phyloP scores from a whole-genome alignment of 2,329 filamentous ascomycete species.

The Spiromastix sp. region DNA sequence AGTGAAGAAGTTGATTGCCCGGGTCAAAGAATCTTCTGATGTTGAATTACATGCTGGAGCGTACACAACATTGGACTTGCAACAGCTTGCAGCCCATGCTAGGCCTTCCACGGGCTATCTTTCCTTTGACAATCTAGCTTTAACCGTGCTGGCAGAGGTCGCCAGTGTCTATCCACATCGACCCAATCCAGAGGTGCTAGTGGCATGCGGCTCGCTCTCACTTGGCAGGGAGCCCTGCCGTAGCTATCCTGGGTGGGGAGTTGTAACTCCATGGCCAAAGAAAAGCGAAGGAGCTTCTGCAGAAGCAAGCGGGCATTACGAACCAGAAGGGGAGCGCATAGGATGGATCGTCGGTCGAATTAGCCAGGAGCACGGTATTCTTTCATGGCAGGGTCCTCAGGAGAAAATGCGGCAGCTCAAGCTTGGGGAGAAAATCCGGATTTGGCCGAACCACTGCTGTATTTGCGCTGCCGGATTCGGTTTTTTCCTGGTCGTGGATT shows the following conservation, averaged over 20 bases:
- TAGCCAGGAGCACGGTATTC: slow-evolving; percentile 66
- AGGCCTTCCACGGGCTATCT: slow-evolving; percentile 24
- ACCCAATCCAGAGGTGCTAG: slow-evolving; percentile 48
- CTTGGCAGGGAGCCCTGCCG: slow-evolving; percentile 63
- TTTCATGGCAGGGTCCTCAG: slow-evolving; percentile 45
- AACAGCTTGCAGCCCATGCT: slow-evolving; percentile 64
- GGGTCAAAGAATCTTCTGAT: slow-evolving; percentile 16
- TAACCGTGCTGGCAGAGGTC: slow-evolving; percentile 62
- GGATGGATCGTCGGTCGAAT: slow-evolving; percentile 59
- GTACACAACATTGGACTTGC: slow-evolving; percentile 64
- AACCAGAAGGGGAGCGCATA: slow-evolving; percentile 18
- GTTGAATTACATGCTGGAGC: slow-evolving; percentile 67
- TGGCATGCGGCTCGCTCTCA: slow-evolving; percentile 57
- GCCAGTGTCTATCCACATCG: slow-evolving; percentile 51
- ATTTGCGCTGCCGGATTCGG: slow-evolving; percentile 61
- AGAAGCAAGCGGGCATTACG: slow-evolving; percentile 9
- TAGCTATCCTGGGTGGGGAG: slow-evolving; percentile 59
- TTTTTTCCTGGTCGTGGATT: slow-evolving; percentile 64
- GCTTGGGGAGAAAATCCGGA: slow-evolving; percentile 55
- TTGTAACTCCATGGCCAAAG: slow-evolving; percentile 51
- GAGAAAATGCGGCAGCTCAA: slow-evolving; percentile 38
- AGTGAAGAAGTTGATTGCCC: slow-evolving; percentile 9
- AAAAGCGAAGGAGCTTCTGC: slow-evolving; percentile 4
- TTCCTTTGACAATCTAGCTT: slow-evolving; percentile 43
- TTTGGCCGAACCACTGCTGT: slow-evolving; percentile 75